Percentiles rank a stretch among this genome's conserved stretches.
Evolutionary conservation across 169 alveolate species (phyloP).

Genomic region (Theileria sp.): DNA sequence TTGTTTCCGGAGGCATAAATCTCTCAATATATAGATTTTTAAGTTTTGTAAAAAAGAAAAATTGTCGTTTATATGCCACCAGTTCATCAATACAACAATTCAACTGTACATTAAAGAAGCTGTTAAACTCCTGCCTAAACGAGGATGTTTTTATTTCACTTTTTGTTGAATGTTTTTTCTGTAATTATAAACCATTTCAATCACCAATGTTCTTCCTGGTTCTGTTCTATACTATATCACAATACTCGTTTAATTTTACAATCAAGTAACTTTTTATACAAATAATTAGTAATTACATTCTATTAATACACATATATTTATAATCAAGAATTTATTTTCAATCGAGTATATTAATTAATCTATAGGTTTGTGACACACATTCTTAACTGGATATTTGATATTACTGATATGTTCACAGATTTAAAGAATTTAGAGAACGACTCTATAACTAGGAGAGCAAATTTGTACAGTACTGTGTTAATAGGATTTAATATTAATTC

Average conservation of each 20-base stretch:
- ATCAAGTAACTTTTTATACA: conserved; percentile 17
- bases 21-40: conserved; percentile 1
- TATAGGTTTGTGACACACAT: conserved; percentile 15
- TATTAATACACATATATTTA: too few species aligned
- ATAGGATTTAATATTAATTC: background rate
- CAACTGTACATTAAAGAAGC: background rate
- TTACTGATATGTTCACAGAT: conserved; percentile 8
- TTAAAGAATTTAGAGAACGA: background rate
- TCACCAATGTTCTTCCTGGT: conserved; percentile 21
- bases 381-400: conserved; percentile 2
- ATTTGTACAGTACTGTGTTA: background rate
- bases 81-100: background rate
- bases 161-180: conserved; percentile 55
- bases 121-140: conserved; percentile 43
- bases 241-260: conserved; percentile 50
- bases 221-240: conserved; percentile 17
- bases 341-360: background rate
- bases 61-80: background rate
- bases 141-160: conserved; percentile 36
- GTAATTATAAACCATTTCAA: conserved; percentile 34
- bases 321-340: background rate
- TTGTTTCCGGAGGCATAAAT: background rate
- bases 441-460: background rate
- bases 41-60: background rate
- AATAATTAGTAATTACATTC: conserved; percentile 13